Evolutionary conservation across 2,329 filamentous ascomycete species (phyloP), one percentile per base, ranked within the genome.

Genomic region (Ceratocystis smalleyi): DNA sequence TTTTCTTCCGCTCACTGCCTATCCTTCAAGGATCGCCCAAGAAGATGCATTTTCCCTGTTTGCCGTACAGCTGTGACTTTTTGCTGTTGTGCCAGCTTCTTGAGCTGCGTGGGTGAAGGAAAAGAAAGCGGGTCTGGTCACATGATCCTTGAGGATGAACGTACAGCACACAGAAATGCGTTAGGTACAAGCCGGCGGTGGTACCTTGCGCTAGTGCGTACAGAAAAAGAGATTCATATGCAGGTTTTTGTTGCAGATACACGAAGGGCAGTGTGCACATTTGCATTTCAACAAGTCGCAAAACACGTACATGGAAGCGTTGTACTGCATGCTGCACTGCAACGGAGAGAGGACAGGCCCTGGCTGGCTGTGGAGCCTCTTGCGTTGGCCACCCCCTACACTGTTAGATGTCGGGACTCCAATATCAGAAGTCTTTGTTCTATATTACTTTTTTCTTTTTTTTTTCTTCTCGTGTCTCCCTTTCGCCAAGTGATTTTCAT

Each of bases 281-380:
- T 22, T 5, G 17, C 19, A 47, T 47, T n/a, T 8, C 45, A n/a
- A 47, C 45, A n/a, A n/a, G 19, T 47, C 5, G 7, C 17, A n/a
- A 47, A n/a, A 19, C 19, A n/a, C 19, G 45, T 47, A 47, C 45
- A 47, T 47, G 45, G 19, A 54, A 54, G 49, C 19, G 49, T 55
- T 32, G 51, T 55, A 55, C 22, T 55, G 51, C 51, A 55, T 55
- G 51, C 27, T 55, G 51, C 51, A 55, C 51, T 55, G 24, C 27
- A 55, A 55, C 51, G 51, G 51, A 6, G 51, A 32, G 24, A 32
- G 51, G 8, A n/a, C 22, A 55, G 35, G 10, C 35, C 35, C 35
- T 40, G 35, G 35, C 10, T 40, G 35, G 35, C 24, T 32, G 27
- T 30, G 51, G 27, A 32, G 51, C 51, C 12, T 40, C 10, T 40